These are phyloP conservation scores for Psidium guajava DNA, from an alignment of 345 rosid genomes.

Conservation along the genomic window DNA sequence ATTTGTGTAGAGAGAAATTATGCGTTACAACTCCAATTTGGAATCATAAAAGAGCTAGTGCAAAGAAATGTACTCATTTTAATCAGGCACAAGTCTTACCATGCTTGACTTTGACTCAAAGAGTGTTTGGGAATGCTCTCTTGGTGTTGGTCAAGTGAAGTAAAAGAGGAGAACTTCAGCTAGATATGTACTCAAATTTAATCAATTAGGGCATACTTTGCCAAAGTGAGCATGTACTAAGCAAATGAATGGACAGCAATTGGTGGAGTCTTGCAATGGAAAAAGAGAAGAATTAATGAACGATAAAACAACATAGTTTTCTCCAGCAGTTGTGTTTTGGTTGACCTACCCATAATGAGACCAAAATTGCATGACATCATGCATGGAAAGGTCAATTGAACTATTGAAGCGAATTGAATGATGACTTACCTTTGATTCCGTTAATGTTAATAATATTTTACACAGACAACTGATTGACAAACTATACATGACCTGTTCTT, in stretches of 20 bases:
- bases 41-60: neutral
- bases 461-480: neutral
- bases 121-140: neutral
- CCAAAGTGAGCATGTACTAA: neutral
- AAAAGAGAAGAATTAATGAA: neutral
- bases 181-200: neutral
- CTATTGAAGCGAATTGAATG: neutral
- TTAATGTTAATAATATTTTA: neutral
- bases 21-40: neutral
- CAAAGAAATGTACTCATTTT: neutral
- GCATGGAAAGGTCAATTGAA: neutral
- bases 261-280: neutral
- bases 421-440: neutral
- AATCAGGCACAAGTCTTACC: neutral
- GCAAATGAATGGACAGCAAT: neutral
- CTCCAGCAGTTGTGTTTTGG: neutral
- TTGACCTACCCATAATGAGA: neutral
- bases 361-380: neutral
- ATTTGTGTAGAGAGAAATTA: neutral
- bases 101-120: neutral
- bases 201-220: neutral
- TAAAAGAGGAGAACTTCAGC: neutral
- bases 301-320: neutral
- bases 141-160: neutral
- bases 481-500: neutral